Base-by-base conservation (phyloP, 768 basidiomycete species). In the Mycena alexandri region DNA sequence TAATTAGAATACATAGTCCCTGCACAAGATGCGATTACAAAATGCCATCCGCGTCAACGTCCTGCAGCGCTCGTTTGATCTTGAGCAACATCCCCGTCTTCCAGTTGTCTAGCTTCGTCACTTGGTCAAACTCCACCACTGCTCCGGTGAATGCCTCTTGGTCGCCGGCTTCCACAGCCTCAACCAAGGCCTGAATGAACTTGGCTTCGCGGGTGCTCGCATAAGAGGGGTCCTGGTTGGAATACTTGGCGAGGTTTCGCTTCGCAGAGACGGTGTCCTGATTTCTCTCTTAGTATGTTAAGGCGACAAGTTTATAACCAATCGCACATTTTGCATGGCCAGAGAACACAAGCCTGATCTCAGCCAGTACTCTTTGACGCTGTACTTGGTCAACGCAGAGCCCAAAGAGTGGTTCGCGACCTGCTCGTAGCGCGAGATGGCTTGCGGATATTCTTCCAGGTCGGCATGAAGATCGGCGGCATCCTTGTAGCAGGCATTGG, bases 331-430 rank as follows among this genome's bases (percentile, higher is more conserved):
- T 97, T 84, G 85, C 85, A 92, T 90, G 9, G 96, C 97, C 61
- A 98, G 83, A 17, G 93, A 93, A 77, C 98, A 99, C 22, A 99
- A 82, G 38, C 89, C 89, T 4, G 95, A 87, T 73, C 90, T 86
- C 41, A 99, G 84, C 95, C 96, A 99, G 75, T 97, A 97, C 72
- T 99, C 98, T 81, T 99, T 98, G 72, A 98, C 98, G 68, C 93
- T 95, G 82, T 98, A 99, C 79, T 95, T 96, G n/a, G 98, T 99
- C 72, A 99, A 80, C 11, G 91, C 83, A 21, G 93, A 94, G 0
- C 80, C 80, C 47, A 98, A 84, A 11, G 92, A 93, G 75, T 93
- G 90, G 69, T 91, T 85, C 6, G 95, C 97, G 50, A 99, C 96
- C 75, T 91, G 89, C 74, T 96, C 93, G 73, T 97, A 99, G 66